Evolutionary conservation across 2,329 filamentous ascomycete species (phyloP), one percentile per base, ranked within the genome.

Genomic region (Exophiala alcalophila): DNA sequence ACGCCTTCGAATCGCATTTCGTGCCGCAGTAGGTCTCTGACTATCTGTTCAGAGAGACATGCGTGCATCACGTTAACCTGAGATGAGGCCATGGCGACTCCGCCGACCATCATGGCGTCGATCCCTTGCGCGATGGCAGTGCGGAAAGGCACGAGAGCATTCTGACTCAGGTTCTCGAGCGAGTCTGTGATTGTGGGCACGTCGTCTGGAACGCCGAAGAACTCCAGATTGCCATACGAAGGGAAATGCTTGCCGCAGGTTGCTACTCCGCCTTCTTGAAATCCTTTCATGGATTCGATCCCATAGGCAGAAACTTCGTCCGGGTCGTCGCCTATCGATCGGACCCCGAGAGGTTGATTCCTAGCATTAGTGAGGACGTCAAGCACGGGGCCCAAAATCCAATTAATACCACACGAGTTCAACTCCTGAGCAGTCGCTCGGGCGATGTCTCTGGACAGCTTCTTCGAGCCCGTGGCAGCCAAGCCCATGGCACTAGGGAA

Each of bases 401-500:
- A 82, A 61, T 98, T 98, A 58, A 98, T 86, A 21, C 92, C 92
- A 56, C 94, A 92, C 8, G 92, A 89, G 32, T 86, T 83, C 19
- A 97, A 78, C 65, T 97, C 92, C 55, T 91, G 86, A 3, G 89
- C 92, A 0, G 91, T 97, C 11, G 92, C 90, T 65, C 91, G 90
- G 43, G 89, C 91, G 41, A 97, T 81, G 55, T 91, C 84, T 61
- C 91, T 94, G 4, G 91, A 87, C 40, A 97, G 71, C 8, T 92
- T 81, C 24, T 82, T 83, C 8, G 84, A 90, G 16, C 90, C 88
- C 4, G 90, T 89, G 15, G 92, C 92, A n/a, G 91, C 89, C 48
- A 96, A 77, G 9, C 90, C 91, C 91, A 98, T 97, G 50, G 91
- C 86, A 59, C 90, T 95, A 6, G 92, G 92, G 56, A 95, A 98